Base-by-base conservation (phyloP, 2,329 filamentous ascomycete species). In the Aspergillus latus region DNA sequence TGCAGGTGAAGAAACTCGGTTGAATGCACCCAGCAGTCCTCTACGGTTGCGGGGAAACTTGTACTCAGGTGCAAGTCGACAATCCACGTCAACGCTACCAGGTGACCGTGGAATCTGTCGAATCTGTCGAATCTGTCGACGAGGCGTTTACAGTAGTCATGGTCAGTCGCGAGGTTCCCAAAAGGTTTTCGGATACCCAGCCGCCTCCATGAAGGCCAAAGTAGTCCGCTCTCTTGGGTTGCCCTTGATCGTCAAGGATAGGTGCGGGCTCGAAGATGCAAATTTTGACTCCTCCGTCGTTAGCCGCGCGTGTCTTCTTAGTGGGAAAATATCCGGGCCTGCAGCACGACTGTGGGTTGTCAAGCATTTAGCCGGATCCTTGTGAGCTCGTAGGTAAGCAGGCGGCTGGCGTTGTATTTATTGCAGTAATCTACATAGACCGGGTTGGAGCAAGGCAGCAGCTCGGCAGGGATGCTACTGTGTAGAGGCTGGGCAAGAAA, bases 51-150 rank as follows among this genome's bases (percentile, higher is more conserved):
- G 21, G 0, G 75, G 74, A 58, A 70, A 76, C 16, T 60, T 68
- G 58, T 73, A 54, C 59, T 77, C 74, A 5, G 74, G 75, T 1
- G 74, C 71, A 42, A 76, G 64, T 30, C 74, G 70, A 54, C 78
- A 78, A 56, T 77, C 75, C 26, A 78, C 72, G 58, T 78, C 76
- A 79, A 75, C 1, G 65, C 74, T n/a, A 78, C 75, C 42, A 73
- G 59, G 13, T 71, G 67, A n/a, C 73, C 68, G 13, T 74, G 69
- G 21, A 21, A 21, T 21, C 21, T 21, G 21, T 21, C 21, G 21
- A 21, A 21, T 21, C 21, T 21, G 21, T 21, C 21, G 30, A 73
- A 66, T 5, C 62, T 66, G 57, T 74, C 62, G 26, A 74, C 72
- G 10, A 78, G 54, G 16, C 67, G 65, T 59, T 77, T 76, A 58